Evolutionary conservation across 2,329 filamentous ascomycete species (phyloP).

Genomic region (Aspergillus hiratsukae): DNA sequence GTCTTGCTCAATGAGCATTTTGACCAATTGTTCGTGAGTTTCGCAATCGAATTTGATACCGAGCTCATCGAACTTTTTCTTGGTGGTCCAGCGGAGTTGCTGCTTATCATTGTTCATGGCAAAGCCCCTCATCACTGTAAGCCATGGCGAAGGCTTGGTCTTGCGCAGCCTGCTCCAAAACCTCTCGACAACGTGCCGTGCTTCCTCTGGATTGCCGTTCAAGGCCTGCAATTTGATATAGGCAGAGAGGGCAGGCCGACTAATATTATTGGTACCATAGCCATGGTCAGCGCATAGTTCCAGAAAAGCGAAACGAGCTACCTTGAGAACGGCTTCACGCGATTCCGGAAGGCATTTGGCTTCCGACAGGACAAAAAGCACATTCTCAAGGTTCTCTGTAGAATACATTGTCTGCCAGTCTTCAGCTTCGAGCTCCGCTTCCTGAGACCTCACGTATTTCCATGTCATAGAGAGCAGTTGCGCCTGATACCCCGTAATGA

Average conservation of each 20-base stretch:
- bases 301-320: conserved; percentile 37
- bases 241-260: conserved; percentile 36
- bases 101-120: conserved; percentile 55
- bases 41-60: conserved; percentile 45
- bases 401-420: conserved; percentile 37
- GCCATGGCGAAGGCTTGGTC: conserved; percentile 38
- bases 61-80: conserved; percentile 49
- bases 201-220: conserved; percentile 54
- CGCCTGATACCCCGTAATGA: conserved; percentile 63
- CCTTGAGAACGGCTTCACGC: conserved; percentile 34
- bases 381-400: conserved; percentile 35
- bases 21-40: conserved; percentile 51
- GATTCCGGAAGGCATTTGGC: conserved; percentile 32
- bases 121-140: conserved; percentile 57
- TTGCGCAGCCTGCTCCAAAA: conserved; percentile 34
- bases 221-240: conserved; percentile 50
- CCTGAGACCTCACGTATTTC: conserved; percentile 50
- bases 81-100: conserved; percentile 53
- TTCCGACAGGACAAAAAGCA: conserved; percentile 37
- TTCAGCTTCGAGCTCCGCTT: conserved; percentile 25
- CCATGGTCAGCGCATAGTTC: conserved; percentile 37
- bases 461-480: conserved; percentile 57
- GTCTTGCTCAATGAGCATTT: conserved; percentile 58
- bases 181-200: conserved; percentile 43
- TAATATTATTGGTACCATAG: conserved; percentile 37